Evolutionary conservation across 2,329 filamentous ascomycete genomes (phyloP), one percentile per base, ranked within the genome.

Genomic region (Leptoxyphium fumago): DNA sequence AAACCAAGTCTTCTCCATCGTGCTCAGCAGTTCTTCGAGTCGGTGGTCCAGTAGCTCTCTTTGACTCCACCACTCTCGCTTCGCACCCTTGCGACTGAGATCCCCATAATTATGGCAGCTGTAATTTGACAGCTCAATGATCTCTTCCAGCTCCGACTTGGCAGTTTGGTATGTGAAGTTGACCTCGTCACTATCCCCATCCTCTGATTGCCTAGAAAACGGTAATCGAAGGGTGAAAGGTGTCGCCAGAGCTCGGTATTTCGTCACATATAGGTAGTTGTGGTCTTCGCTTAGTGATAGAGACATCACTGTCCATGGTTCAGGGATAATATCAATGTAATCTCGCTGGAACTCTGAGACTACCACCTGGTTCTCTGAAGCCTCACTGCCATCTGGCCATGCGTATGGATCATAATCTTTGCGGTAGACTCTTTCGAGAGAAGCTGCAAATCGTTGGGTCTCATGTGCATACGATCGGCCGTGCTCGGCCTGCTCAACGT

Each of bases 1-100:
- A 5, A 98, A 75, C 91, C 91, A 98, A 17, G 91, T 80, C 48
- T 84, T 82, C 62, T 98, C 89, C 34, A 98, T 82, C 47, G 86
- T 93, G 43, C 79, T 71, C 1, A 98, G 70, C 9, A 98, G 73
- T 42, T 84, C 80, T 48, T 77, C 79, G 18, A 98, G 71, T 9
- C 85, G 78, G 29, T 67, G 66, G 57, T 98, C 91, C 13, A 98
- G 70, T 2, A 74, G 74, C 61, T 91, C 82, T 11, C 93, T 77
- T 57, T 88, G 82, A 4, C 75, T 75, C 88, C 91, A 98, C 91
- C 91, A 98, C 40, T 80, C 79, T 34, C 76, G 76, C 60, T 85
- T 87, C 26, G 82, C 80, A 30, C 80, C 81, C 59, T 82, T 85
- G 40, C 76, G 74, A 8, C 73, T 79, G 60, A 87, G 80, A 49